Conservation (phyloP, 257 asterid species). For the Dorcoceras hygrometricum region DNA sequence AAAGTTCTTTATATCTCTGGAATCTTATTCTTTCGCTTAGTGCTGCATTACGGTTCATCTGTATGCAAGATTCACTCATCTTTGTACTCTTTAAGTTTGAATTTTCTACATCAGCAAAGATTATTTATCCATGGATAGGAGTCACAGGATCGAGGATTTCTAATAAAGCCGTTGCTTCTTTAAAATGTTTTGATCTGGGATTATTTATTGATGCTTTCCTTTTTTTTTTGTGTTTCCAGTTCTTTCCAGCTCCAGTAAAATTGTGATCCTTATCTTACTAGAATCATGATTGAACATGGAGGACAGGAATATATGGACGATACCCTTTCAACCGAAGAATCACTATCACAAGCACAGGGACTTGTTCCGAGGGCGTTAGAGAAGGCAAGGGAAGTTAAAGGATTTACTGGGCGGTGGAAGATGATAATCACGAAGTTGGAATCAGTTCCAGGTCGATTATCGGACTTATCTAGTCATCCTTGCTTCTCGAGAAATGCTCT, state of each 20-base stretch:
- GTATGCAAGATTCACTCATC: slow-evolving; percentile 3
- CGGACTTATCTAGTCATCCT: slow-evolving; percentile 89
- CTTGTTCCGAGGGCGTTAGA: slow-evolving; percentile 70
- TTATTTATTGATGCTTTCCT: slow-evolving; percentile 22
- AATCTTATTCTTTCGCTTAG: slow-evolving; percentile 23
- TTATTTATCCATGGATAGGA: slow-evolving; percentile 1
- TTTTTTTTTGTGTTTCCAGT: slow-evolving; percentile 31
- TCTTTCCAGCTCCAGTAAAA: slow-evolving; percentile 30
- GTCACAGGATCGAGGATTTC: neutral
- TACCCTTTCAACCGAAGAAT: slow-evolving; percentile 63
- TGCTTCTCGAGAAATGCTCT: slow-evolving; percentile 80
- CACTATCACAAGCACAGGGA: slow-evolving; percentile 62
- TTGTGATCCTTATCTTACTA: slow-evolving; percentile 20
- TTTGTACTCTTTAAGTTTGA: slow-evolving; percentile 7
- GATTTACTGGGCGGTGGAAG: slow-evolving; percentile 79
- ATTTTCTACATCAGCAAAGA: neutral
- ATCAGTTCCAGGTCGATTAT: slow-evolving; percentile 58
- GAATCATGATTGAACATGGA: slow-evolving; percentile 63
- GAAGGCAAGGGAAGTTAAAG: slow-evolving; percentile 65
- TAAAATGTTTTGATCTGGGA: slow-evolving; percentile 12
- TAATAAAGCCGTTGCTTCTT: neutral
- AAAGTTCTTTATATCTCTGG: slow-evolving; percentile 22
- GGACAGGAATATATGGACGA: slow-evolving; percentile 33
- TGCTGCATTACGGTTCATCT: slow-evolving; percentile 15
- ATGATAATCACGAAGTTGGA: slow-evolving; percentile 68